These are phyloP conservation scores for Micractinium sp. DNA, from an alignment of 139 green algal species.

Conservation along the genomic window DNA sequence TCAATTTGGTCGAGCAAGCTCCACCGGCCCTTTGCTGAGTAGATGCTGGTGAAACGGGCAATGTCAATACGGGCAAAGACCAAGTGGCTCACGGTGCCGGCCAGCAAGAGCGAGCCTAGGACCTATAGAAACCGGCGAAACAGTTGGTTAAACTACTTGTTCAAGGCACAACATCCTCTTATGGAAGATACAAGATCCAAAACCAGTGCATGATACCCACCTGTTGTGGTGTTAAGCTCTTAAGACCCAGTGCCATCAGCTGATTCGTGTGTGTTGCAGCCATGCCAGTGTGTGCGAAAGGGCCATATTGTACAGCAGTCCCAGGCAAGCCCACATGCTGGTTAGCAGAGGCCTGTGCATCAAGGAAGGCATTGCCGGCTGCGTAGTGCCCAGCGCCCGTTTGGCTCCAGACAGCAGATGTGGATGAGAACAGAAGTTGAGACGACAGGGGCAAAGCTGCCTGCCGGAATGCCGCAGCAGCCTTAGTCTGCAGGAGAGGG, in stretches of 20 bases:
- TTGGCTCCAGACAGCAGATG: constrained; percentile 48
- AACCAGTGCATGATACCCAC: not conserved
- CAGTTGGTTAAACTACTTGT: not conserved
- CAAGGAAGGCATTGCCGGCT: constrained; percentile 78
- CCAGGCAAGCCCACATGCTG: constrained; percentile 22
- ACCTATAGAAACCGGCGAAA: not conserved
- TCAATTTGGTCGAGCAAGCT: constrained; percentile 14
- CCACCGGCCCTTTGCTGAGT: constrained; percentile 42
- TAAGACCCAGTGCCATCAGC: not conserved
- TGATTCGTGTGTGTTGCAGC: not conserved
- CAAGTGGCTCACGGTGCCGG: constrained; percentile 5
- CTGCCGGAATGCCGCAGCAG: not conserved
- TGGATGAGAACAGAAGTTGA: constrained; percentile 45
- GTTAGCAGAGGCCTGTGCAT: constrained; percentile 36
- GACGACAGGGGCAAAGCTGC: not conserved
- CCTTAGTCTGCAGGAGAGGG: not conserved
- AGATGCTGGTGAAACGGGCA: constrained; percentile 24
- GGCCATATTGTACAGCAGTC: constrained; percentile 39
- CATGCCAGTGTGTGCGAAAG: constrained; percentile 46
- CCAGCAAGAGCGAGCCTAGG: not conserved
- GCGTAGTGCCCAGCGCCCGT: constrained; percentile 60
- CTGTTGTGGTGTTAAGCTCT: not conserved
- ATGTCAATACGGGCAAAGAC: constrained; percentile 35
- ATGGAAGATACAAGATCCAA: not conserved
- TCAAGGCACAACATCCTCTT: not conserved